phyloP scores from a whole-genome alignment of 768 basidiomycete genomes.

The Neoboletus magnificus region DNA sequence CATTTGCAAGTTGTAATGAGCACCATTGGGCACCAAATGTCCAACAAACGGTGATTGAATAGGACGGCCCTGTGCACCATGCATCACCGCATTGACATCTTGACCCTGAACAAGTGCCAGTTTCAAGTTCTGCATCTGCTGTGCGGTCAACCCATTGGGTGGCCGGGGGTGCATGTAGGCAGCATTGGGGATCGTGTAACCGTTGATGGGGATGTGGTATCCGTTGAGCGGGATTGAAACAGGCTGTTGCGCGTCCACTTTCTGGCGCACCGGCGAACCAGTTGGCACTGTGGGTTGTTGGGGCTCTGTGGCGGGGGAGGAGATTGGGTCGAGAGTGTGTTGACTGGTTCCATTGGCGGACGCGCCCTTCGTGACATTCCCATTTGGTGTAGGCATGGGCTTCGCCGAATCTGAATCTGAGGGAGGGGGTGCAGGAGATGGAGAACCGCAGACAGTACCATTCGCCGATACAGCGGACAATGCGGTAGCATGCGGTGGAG shows the following conservation, averaged over 20 bases:
- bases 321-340: constrained; percentile 17
- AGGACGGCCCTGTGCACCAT: constrained; percentile 35
- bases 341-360: constrained; percentile 28
- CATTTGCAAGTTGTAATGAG: constrained; percentile 32
- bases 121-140: constrained; percentile 62
- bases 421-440: constrained; percentile 36
- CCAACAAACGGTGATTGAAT: constrained; percentile 33
- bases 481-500: constrained; percentile 31
- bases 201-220: constrained; percentile 49
- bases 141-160: constrained; percentile 43
- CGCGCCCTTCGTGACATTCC: constrained; percentile 26
- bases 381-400: constrained; percentile 15
- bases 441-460: constrained; percentile 31
- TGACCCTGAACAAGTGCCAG: constrained; percentile 47
- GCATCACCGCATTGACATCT: constrained; percentile 37
- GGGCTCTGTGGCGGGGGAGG: constrained; percentile 16
- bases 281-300: constrained; percentile 24
- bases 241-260: constrained; percentile 46
- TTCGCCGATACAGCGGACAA: constrained; percentile 28
- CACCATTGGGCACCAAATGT: constrained; percentile 26
- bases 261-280: constrained; percentile 44
- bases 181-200: constrained; percentile 34
- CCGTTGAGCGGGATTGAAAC: constrained; percentile 39
- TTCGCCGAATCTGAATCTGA: constrained; percentile 42
- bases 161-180: constrained; percentile 36